Evolutionary conservation across 1,284 basidiomycete genomes (phyloP).

Genomic region (Boletus albobrunnescens): DNA sequence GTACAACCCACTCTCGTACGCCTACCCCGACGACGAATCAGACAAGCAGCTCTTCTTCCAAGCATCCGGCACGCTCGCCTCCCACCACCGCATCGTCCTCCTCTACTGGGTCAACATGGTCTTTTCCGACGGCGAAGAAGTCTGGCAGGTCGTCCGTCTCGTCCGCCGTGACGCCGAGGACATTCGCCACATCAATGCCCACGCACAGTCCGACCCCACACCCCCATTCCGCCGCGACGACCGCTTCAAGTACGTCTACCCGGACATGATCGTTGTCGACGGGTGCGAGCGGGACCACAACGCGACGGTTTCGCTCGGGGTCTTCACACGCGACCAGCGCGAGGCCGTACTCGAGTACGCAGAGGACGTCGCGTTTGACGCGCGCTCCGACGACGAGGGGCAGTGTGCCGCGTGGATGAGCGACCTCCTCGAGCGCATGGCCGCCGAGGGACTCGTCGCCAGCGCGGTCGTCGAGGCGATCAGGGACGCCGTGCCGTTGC

Average conservation of each 20-base stretch:
- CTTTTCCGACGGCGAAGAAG: constrained; percentile 24
- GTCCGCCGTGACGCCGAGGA: constrained; percentile 1
- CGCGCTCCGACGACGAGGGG: constrained; percentile 4
- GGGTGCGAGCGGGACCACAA: constrained; percentile 5
- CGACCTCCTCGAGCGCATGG: constrained; percentile 20
- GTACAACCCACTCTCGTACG: constrained; percentile 22
- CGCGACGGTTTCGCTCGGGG: constrained; percentile 15
- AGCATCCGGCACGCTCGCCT: constrained; percentile 9
- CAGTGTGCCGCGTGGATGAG: constrained; percentile 20
- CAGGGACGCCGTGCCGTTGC: constrained; percentile 11
- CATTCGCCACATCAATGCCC: neutral
- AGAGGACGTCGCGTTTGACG: constrained; percentile 24
- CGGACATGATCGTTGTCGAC: constrained; percentile 29
- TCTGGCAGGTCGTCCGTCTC: constrained; percentile 30
- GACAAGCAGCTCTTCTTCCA: constrained; percentile 27
- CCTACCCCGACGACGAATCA: constrained; percentile 24
- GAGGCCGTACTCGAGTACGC: constrained; percentile 26
- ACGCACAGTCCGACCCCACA: no score
- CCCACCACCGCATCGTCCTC: constrained; percentile 12
- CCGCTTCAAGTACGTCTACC: constrained; percentile 22
- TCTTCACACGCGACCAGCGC: constrained; percentile 25
- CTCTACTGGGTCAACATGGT: constrained; percentile 26
- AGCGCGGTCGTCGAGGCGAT: constrained; percentile 13
- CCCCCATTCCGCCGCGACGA: neutral
- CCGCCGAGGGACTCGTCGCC: constrained; percentile 10